These are phyloP conservation scores for Backusella australiensis DNA, from an alignment of 192 early-diverging fungal species.

Conservation along the genomic window DNA sequence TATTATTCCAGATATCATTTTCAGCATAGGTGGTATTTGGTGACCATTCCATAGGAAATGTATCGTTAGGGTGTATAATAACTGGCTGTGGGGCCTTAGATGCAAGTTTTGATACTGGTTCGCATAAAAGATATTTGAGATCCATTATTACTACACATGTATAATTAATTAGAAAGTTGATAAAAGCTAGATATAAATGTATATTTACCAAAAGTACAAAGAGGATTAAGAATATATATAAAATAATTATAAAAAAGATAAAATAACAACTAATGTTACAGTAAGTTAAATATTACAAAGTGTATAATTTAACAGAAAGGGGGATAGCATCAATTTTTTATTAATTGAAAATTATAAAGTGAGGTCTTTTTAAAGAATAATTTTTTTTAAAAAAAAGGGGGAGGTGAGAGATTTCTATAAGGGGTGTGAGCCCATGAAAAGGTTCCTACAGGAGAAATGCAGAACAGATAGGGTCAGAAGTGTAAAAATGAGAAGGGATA, in stretches of 20 bases:
- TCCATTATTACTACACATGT: constrained; percentile 12
- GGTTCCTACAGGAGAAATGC: constrained; percentile 17
- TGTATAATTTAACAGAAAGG: neutral
- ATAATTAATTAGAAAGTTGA: neutral
- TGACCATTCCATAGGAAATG: neutral
- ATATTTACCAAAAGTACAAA: neutral
- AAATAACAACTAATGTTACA: neutral
- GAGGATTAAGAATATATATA: neutral
- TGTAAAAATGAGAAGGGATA: neutral
- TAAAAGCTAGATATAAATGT: neutral
- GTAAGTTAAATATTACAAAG: neutral
- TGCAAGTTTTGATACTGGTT: constrained; percentile 2
- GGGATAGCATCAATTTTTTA: constrained; percentile 8
- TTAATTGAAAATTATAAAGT: constrained; percentile 6
- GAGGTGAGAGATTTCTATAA: neutral
- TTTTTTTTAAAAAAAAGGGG: constrained; percentile 10
- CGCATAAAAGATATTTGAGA: constrained; percentile 19
- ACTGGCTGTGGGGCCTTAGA: neutral
- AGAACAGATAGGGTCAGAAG: neutral
- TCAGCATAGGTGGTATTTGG: neutral
- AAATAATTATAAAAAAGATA: neutral
- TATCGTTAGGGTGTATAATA: neutral
- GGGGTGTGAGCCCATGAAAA: constrained; percentile 10
- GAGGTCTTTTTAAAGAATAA: constrained; percentile 1
- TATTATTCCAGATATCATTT: constrained; percentile 3